A percentile compares a stretch with the other conserved stretches of the same genome.
These are phyloP conservation scores for Forsythia suspensa DNA, from an alignment of 257 asterid species.

Conservation along the genomic window DNA sequence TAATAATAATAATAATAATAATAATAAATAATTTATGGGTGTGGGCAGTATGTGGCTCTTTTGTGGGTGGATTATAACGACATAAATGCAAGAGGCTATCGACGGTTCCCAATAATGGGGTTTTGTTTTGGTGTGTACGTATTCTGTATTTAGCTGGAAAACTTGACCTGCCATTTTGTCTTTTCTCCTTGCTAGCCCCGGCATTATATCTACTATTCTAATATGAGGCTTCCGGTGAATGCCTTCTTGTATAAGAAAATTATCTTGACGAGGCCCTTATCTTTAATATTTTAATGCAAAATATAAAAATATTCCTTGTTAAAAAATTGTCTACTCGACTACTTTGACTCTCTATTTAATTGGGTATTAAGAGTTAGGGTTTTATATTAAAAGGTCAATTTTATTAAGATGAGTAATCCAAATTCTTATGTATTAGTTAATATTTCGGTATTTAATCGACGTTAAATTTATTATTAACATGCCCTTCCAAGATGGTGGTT, in stretches of 20 bases:
- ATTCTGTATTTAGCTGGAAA: slow-evolving; percentile 2
- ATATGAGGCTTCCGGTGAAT: not conserved
- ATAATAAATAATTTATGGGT: too few species aligned
- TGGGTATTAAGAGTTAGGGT: too few species aligned
- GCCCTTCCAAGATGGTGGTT: too few species aligned
- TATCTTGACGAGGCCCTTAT: not conserved
- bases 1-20: too few species aligned
- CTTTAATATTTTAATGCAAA: not conserved
- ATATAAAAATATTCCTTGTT: too few species aligned
- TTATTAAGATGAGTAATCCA: too few species aligned
- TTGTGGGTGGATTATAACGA: not conserved
- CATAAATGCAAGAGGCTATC: not conserved
- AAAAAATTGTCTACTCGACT: too few species aligned
- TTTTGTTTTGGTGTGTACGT: not conserved
- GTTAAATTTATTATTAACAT: too few species aligned
- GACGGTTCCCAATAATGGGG: not conserved
- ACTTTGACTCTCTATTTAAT: too few species aligned
- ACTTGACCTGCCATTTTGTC: slow-evolving; percentile 14
- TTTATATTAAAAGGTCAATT: too few species aligned
- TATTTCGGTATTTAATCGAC: too few species aligned
- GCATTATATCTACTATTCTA: not conserved
- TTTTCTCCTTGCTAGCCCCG: not conserved
- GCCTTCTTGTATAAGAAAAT: not conserved
- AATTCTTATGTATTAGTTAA: too few species aligned
- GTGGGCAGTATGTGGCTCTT: not conserved